Evolutionary conservation across 805 yeast species (phyloP).

Genomic region (Martiniozyma abietophila): DNA sequence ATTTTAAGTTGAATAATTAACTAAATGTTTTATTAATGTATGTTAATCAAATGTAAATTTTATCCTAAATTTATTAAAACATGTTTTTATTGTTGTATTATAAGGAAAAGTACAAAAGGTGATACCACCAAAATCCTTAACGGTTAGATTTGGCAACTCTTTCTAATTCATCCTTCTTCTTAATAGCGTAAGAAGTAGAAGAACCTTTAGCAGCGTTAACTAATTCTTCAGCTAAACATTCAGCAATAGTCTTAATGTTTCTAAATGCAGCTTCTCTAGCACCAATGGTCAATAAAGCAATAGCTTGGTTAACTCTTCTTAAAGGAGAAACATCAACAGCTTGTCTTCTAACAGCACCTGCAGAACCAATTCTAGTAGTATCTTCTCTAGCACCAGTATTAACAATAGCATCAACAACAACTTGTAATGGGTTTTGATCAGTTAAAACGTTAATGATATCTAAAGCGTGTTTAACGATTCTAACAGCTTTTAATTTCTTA

Average conservation of each 20-base stretch:
- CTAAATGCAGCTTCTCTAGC: constrained; percentile 99
- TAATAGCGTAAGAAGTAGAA: constrained; percentile 99
- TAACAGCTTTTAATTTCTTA: constrained; percentile 99
- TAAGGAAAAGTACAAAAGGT: not conserved
- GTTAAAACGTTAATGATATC: constrained; percentile 96
- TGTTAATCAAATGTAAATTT: too few species aligned
- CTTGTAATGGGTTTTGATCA: constrained; percentile 99
- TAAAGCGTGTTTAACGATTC: constrained; percentile 98
- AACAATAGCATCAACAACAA: constrained; percentile 96
- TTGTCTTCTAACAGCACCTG: constrained; percentile 99
- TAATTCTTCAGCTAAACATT: constrained; percentile 99
- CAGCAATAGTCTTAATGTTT: constrained; percentile 99
- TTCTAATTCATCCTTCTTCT: constrained; percentile 99
- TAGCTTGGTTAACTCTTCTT: constrained; percentile 99
- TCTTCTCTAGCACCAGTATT: constrained; percentile 99
- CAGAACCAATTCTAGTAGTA: constrained; percentile 99
- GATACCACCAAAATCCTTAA: constrained; percentile 38
- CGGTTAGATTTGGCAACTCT: constrained; percentile 99
- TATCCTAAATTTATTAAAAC: too few species aligned
- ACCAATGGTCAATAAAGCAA: constrained; percentile 96
- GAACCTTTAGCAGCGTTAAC: constrained; percentile 99
- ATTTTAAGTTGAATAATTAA: too few species aligned
- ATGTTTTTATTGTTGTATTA: not conserved
- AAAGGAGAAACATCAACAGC: constrained; percentile 99
- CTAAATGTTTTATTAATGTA: too few species aligned